These are phyloP conservation scores for Lasiodiplodia hormozganensis DNA, from an alignment of 2,329 filamentous ascomycete genomes.

Conservation along the genomic window DNA sequence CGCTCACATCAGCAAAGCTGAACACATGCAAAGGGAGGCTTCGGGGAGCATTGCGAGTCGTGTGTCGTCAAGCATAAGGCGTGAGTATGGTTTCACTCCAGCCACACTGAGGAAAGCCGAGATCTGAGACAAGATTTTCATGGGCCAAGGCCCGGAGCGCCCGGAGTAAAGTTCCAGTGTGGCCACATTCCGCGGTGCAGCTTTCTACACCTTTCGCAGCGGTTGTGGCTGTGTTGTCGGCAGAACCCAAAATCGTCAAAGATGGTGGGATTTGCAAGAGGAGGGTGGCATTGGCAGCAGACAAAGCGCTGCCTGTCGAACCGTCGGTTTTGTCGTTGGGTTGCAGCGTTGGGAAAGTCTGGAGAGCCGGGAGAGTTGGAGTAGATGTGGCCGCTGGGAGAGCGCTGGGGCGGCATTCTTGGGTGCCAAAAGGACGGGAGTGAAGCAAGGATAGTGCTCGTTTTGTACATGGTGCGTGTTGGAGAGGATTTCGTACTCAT, in stretches of 20 bases:
- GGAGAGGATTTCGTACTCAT: neutral
- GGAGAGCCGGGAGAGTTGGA: neutral
- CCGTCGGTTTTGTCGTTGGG: neutral
- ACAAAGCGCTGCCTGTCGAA: slow-evolving; percentile 11
- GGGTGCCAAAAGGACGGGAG: neutral
- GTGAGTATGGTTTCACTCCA: neutral
- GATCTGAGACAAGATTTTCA: neutral
- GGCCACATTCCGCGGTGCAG: slow-evolving; percentile 17
- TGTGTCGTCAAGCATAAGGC: neutral
- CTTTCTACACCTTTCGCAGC: slow-evolving; percentile 8
- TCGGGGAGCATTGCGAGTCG: no score
- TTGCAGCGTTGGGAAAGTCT: neutral
- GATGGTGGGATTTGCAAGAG: slow-evolving; percentile 8
- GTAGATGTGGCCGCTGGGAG: neutral
- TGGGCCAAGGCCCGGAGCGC: slow-evolving; percentile 17
- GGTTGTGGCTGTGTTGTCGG: slow-evolving; percentile 9
- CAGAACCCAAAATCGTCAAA: slow-evolving; percentile 18
- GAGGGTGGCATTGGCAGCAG: slow-evolving; percentile 15
- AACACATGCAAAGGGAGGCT: neutral
- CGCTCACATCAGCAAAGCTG: slow-evolving; percentile 9
- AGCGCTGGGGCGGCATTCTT: neutral
- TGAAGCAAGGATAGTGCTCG: neutral
- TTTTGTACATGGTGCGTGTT: neutral
- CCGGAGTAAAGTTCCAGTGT: slow-evolving; percentile 7
- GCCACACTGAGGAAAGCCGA: neutral